phyloP scores from a whole-genome alignment of 1,284 basidiomycete species.

The Somion occarium region DNA sequence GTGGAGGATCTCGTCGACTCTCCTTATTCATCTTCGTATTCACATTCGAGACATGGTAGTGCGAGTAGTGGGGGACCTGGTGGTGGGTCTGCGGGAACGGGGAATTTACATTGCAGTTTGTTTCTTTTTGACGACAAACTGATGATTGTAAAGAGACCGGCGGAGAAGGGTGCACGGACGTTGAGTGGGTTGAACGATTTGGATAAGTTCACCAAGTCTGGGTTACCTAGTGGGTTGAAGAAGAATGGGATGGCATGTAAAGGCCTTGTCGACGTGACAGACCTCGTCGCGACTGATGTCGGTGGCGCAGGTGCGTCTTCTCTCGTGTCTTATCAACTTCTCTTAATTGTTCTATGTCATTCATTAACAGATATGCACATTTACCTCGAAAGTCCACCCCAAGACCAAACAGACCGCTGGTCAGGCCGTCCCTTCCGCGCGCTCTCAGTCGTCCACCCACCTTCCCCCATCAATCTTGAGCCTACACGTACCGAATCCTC shows the following conservation, averaged over 20 bases:
- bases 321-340: slow-evolving; percentile 11
- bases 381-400: slow-evolving; percentile 75
- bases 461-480: slow-evolving; percentile 58
- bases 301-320: slow-evolving; percentile 65
- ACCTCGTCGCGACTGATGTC: slow-evolving; percentile 80
- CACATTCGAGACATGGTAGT: slow-evolving; percentile 6
- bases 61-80: slow-evolving; percentile 9
- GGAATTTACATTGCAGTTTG: slow-evolving; percentile 76
- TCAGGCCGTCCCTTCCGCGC: slow-evolving; percentile 77
- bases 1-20: slow-evolving; percentile 79
- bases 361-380: slow-evolving; percentile 70
- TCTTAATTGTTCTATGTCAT: background rate
- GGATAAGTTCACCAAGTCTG: slow-evolving; percentile 66
- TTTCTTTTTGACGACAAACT: slow-evolving; percentile 96
- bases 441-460: slow-evolving; percentile 68
- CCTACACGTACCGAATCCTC: slow-evolving; percentile 56
- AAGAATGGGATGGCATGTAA: slow-evolving; percentile 83
- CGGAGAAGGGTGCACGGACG: slow-evolving; percentile 68
- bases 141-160: slow-evolving; percentile 85
- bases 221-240: slow-evolving; percentile 57
- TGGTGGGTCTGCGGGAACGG: slow-evolving; percentile 9
- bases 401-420: slow-evolving; percentile 81
- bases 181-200: slow-evolving; percentile 84
- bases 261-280: slow-evolving; percentile 82
- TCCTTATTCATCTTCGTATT: slow-evolving; percentile 18